Percentiles rank a stretch among this genome's conserved stretches.
Conservation (phyloP, 208 protist genomes). For the Leishmania martiniquensis region DNA sequence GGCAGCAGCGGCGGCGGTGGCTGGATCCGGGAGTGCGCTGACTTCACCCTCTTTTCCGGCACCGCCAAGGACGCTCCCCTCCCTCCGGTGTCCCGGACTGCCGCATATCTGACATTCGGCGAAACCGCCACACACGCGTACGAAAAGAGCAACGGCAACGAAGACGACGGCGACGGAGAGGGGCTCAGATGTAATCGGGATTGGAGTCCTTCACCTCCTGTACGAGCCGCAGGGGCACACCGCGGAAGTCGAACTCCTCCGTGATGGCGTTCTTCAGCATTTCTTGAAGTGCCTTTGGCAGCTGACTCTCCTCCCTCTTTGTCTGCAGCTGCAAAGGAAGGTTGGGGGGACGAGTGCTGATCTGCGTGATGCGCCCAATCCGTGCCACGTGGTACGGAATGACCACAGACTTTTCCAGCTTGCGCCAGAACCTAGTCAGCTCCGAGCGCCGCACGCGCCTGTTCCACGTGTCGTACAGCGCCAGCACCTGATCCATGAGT, state of each 20-base stretch:
- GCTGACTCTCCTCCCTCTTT: constrained; percentile 79
- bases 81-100: too few relatives aligned
- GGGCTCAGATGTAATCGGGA: constrained; percentile 85
- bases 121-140: neutral
- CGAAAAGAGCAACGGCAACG: neutral
- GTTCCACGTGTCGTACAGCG: constrained; percentile 92
- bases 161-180: too few relatives aligned
- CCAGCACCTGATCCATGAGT: constrained; percentile 84
- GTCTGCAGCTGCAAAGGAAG: constrained; percentile 91
- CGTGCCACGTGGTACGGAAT: constrained; percentile 90
- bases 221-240: constrained; percentile 87
- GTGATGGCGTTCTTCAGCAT: constrained; percentile 94
- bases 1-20: neutral
- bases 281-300: constrained; percentile 81
- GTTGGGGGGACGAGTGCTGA: constrained; percentile 86
- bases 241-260: constrained; percentile 91
- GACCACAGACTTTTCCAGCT: constrained; percentile 90
- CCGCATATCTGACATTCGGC: too few relatives aligned
- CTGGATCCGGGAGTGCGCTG: neutral
- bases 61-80: too few relatives aligned
- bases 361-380: constrained; percentile 84
- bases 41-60: too few relatives aligned
- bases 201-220: constrained; percentile 91
- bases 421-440: constrained; percentile 90
- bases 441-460: constrained; percentile 82